Evolutionary conservation across 2,329 filamentous ascomycete species (phyloP).

Genomic region (Fusarium tricinctum): DNA sequence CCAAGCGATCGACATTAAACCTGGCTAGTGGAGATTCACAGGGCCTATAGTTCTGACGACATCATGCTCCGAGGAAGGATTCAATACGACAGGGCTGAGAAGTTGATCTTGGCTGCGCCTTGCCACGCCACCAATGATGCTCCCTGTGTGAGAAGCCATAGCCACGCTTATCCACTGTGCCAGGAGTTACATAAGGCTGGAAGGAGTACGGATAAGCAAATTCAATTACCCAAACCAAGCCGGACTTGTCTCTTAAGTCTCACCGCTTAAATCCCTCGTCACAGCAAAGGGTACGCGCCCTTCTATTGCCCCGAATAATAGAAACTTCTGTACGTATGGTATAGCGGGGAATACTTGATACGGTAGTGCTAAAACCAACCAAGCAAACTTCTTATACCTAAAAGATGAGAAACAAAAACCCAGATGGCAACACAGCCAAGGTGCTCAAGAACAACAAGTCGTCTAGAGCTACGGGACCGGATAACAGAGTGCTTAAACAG

Average conservation of each 20-base stretch:
- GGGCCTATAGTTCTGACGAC: not conserved
- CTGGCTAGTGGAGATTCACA: too few species aligned
- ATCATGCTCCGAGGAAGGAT: not conserved
- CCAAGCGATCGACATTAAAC: too few species aligned
- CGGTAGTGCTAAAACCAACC: too few species aligned
- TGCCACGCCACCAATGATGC: not conserved
- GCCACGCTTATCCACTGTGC: constrained; percentile 1
- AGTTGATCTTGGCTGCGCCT: not conserved
- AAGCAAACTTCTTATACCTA: too few species aligned
- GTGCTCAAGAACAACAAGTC: too few species aligned
- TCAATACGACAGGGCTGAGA: not conserved
- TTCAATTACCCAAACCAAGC: not conserved
- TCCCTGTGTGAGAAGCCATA: not conserved
- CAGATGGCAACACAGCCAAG: too few species aligned
- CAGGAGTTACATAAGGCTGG: not conserved
- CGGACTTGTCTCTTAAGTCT: not conserved
- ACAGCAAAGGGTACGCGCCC: not conserved
- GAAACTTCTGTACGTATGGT: too few species aligned
- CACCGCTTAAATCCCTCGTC: not conserved
- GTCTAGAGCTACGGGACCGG: too few species aligned
- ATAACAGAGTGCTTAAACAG: too few species aligned
- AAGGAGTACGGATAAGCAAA: not conserved
- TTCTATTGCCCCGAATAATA: not conserved
- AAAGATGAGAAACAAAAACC: too few species aligned
- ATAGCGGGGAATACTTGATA: too few species aligned